Percentiles rank a stretch among this genome's conserved stretches.
Conservation (phyloP, 2,329 filamentous ascomycete genomes). For the Microdochium nivale region DNA sequence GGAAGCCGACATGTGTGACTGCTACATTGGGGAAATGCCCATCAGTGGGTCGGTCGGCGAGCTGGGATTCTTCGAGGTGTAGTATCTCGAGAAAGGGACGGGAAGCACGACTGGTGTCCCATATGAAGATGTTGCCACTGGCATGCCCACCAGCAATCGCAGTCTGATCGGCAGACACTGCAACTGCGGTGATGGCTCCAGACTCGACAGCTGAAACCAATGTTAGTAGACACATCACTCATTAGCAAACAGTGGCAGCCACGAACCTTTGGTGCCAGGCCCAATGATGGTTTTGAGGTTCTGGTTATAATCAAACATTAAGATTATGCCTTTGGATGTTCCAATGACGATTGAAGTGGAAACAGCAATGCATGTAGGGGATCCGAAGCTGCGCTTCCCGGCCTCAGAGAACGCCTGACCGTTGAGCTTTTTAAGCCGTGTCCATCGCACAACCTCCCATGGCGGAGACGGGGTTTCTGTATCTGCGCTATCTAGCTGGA, state of each 20-base stretch:
- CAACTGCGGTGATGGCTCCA: conserved; percentile 76
- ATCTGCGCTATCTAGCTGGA: conserved; percentile 53
- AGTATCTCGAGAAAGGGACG: conserved; percentile 84
- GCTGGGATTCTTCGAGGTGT: conserved; percentile 58
- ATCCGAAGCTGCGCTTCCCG: conserved; percentile 85
- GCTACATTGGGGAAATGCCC: conserved; percentile 73
- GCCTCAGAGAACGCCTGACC: conserved; percentile 86
- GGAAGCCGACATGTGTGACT: conserved; percentile 86
- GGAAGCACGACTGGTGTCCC: conserved; percentile 79
- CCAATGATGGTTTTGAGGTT: conserved; percentile 91
- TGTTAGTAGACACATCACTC: not conserved
- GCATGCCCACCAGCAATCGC: conserved; percentile 87
- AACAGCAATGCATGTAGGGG: conserved; percentile 81
- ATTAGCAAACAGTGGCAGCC: not conserved
- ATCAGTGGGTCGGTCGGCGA: conserved; percentile 61
- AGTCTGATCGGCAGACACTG: conserved; percentile 87
- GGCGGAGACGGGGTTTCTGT: conserved; percentile 68
- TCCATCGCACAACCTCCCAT: conserved; percentile 98
- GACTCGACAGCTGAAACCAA: conserved; percentile 67
- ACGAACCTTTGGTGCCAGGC: conserved; percentile 75
- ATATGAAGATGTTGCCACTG: conserved; percentile 89
- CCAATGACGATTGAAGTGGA: conserved; percentile 84
- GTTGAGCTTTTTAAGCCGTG: conserved; percentile 80
- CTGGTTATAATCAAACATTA: conserved; percentile 97
- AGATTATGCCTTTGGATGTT: conserved; percentile 86